Conservation (phyloP, 805 yeast species). For the Lipomyces oligophaga region DNA sequence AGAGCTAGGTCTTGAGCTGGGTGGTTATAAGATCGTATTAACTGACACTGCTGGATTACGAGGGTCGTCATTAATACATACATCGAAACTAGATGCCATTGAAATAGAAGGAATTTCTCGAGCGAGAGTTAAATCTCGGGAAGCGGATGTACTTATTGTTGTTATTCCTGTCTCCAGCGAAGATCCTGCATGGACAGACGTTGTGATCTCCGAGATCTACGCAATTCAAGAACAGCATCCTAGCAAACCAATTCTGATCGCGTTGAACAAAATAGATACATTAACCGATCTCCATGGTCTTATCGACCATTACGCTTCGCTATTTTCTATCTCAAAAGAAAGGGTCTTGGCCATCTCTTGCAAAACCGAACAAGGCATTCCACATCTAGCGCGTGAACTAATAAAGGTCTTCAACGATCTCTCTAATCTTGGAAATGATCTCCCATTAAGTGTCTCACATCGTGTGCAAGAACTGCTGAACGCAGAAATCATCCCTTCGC, state of each 20-base stretch:
- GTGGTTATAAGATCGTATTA: slow-evolving; percentile 76
- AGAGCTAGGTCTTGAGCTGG: slow-evolving; percentile 73
- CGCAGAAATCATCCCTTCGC: slow-evolving; percentile 74
- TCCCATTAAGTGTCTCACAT: slow-evolving; percentile 67
- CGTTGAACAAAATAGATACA: slow-evolving; percentile 38
- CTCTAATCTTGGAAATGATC: slow-evolving; percentile 44
- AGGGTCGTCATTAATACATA: slow-evolving; percentile 36
- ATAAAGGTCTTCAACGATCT: slow-evolving; percentile 47
- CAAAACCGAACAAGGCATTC: slow-evolving; percentile 52
- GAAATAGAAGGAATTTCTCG: slow-evolving; percentile 79
- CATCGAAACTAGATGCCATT: slow-evolving; percentile 44
- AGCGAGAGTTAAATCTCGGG: slow-evolving; percentile 57
- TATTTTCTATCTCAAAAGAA: slow-evolving; percentile 23
- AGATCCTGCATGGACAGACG: slow-evolving; percentile 9
- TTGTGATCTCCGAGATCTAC: slow-evolving; percentile 9
- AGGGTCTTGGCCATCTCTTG: slow-evolving; percentile 53
- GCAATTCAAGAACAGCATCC: slow-evolving; percentile 7
- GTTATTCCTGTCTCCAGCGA: slow-evolving; percentile 48
- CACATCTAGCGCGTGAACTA: slow-evolving; percentile 43
- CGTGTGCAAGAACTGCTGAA: slow-evolving; percentile 69
- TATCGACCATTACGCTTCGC: not conserved
- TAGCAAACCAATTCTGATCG: slow-evolving; percentile 32
- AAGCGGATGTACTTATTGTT: slow-evolving; percentile 66
- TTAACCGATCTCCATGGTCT: not conserved
- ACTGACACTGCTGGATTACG: slow-evolving; percentile 95